phyloP scores from a whole-genome alignment of 768 basidiomycete species.

The Suillus discolor region DNA sequence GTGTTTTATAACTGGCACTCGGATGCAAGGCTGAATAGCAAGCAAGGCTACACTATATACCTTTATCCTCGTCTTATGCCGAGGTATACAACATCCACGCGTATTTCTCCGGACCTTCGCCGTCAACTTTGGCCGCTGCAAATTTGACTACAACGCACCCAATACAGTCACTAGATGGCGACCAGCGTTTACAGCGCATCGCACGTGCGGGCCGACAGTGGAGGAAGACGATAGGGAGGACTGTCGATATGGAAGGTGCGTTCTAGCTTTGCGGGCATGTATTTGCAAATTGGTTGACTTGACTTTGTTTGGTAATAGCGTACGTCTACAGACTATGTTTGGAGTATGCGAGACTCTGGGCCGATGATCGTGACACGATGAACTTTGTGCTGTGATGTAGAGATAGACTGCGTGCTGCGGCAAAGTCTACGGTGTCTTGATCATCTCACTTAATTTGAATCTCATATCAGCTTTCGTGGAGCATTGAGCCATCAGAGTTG shows the following conservation, averaged over 20 bases:
- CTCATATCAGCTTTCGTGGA: background rate
- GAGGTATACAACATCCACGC: slow-evolving; percentile 95
- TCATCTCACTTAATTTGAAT: background rate
- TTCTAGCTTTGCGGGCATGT: slow-evolving; percentile 14
- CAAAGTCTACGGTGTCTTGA: background rate
- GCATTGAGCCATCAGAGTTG: background rate
- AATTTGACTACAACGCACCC: slow-evolving; percentile 48
- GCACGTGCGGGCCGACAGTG: slow-evolving; percentile 92
- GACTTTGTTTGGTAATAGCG: slow-evolving; percentile 40
- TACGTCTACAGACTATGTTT: slow-evolving; percentile 88
- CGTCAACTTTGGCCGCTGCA: slow-evolving; percentile 53
- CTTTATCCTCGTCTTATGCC: slow-evolving; percentile 79
- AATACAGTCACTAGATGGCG: slow-evolving; percentile 54
- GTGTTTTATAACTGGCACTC: slow-evolving; percentile 22
- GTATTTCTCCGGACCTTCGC: slow-evolving; percentile 87
- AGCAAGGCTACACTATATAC: slow-evolving; percentile 91
- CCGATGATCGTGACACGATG: slow-evolving; percentile 84
- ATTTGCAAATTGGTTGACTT: slow-evolving; percentile 1
- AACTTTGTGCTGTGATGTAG: slow-evolving; percentile 26
- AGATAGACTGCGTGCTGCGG: background rate
- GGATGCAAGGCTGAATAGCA: slow-evolving; percentile 1
- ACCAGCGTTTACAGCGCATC: slow-evolving; percentile 74
- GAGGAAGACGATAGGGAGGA: slow-evolving; percentile 82
- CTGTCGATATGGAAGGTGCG: slow-evolving; percentile 91
- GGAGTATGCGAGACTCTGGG: slow-evolving; percentile 85